These are phyloP conservation scores for Cyclanthera cordifolia DNA, from an alignment of 306 rosid species.

Conservation along the genomic window DNA sequence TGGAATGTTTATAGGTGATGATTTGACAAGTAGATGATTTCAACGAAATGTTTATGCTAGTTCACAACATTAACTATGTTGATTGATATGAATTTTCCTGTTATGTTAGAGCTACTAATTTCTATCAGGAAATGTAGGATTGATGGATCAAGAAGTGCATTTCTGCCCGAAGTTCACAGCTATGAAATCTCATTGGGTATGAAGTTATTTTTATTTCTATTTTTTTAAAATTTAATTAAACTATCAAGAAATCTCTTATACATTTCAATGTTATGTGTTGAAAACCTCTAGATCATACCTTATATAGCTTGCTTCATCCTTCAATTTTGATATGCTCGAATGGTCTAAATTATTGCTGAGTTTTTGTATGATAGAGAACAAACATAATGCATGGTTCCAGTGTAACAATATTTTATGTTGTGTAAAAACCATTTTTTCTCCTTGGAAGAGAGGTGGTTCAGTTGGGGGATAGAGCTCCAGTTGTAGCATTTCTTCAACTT, in stretches of 20 bases:
- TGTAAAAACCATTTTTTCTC: background rate
- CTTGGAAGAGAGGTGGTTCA: too few species aligned
- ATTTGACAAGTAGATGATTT: conserved; percentile 3
- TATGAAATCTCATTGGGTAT: conserved; percentile 63
- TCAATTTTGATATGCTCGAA: background rate
- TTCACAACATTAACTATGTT: background rate
- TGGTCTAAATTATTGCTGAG: background rate
- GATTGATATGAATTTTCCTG: background rate
- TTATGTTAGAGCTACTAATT: conserved; percentile 20
- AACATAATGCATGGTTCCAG: background rate
- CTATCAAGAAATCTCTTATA: background rate
- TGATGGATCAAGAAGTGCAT: conserved; percentile 44
- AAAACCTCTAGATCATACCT: background rate
- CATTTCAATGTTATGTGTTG: background rate
- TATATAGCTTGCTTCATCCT: conserved; percentile 2
- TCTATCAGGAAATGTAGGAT: conserved; percentile 30
- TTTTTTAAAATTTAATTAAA: too few species aligned
- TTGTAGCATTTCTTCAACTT: too few species aligned
- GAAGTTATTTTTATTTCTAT: conserved; percentile 7
- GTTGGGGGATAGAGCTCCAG: too few species aligned
- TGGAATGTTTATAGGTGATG: background rate
- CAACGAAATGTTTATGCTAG: background rate
- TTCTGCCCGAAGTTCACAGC: conserved; percentile 41
- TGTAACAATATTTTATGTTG: background rate
- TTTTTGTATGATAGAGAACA: background rate